phyloP scores from a whole-genome alignment of 2,329 filamentous ascomycete species.

The Alternaria novae-zelandiae region DNA sequence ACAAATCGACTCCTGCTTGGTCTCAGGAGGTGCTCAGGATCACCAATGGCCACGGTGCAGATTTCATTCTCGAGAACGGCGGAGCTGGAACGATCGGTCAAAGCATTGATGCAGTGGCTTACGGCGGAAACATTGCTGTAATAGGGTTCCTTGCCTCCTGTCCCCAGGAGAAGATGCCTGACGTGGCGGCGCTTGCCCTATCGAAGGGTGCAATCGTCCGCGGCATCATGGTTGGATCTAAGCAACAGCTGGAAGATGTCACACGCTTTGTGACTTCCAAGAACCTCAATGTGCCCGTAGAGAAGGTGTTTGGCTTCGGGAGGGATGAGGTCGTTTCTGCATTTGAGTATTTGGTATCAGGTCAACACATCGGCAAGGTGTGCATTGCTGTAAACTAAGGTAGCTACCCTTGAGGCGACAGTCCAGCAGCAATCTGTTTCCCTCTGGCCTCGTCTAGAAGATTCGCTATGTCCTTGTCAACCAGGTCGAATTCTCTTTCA shows the following conservation, averaged over 20 bases:
- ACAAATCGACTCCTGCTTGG: constrained; percentile 56
- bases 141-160: constrained; percentile 51
- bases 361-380: constrained; percentile 39
- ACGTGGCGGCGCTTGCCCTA: constrained; percentile 39
- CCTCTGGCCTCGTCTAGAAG: background rate
- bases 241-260: constrained; percentile 54
- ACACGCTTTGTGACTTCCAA: constrained; percentile 38
- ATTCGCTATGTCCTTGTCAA: background rate
- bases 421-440: background rate
- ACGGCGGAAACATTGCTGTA: constrained; percentile 54
- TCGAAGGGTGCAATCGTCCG: constrained; percentile 44
- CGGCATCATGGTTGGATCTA: constrained; percentile 65
- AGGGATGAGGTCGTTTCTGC: constrained; percentile 39
- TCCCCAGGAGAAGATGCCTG: constrained; percentile 38
- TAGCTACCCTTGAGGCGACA: background rate
- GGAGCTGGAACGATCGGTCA: constrained; percentile 49
- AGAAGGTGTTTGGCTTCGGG: constrained; percentile 41
- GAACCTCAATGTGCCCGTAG: constrained; percentile 36
- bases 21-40: constrained; percentile 52
- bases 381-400: constrained; percentile 15
- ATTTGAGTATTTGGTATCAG: constrained; percentile 43
- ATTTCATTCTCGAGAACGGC: constrained; percentile 52
- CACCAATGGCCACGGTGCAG: constrained; percentile 54
- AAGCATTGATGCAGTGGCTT: constrained; percentile 54
- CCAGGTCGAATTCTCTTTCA: background rate